A percentile compares a stretch with the other conserved stretches of the same genome.
phyloP scores from a whole-genome alignment of 1,284 basidiomycete genomes.

The Nidula niveotomentosa region DNA sequence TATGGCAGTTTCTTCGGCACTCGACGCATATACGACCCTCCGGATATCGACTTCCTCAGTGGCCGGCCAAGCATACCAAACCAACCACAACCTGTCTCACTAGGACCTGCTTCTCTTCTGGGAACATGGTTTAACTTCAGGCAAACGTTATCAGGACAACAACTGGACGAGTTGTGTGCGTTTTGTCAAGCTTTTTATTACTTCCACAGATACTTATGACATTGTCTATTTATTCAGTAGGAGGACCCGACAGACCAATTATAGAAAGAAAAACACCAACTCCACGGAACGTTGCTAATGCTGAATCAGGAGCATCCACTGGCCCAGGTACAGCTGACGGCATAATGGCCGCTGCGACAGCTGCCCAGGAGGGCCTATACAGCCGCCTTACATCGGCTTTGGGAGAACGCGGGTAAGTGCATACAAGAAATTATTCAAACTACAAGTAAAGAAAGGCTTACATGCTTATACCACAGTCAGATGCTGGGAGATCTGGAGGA shows the following conservation, averaged over 20 bases:
- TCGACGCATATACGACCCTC: conserved; percentile 45
- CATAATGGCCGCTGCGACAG: conserved; percentile 33
- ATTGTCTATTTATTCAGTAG: conserved; percentile 39
- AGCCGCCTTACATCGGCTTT: conserved; percentile 54
- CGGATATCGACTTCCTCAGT: conserved; percentile 48
- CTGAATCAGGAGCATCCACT: conserved; percentile 8
- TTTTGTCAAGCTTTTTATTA: conserved; percentile 10
- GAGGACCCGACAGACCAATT: conserved; percentile 59
- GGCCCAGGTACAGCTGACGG: conserved; percentile 14
- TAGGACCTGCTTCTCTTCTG: conserved; percentile 54
- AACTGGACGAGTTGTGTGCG: conserved; percentile 60
- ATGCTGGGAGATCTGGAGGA: conserved; percentile 60
- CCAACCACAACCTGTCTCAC: conserved; percentile 59
- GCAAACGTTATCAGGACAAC: conserved; percentile 49
- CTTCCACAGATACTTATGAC: not conserved
- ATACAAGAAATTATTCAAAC: not conserved
- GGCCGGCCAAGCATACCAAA: conserved; percentile 42
- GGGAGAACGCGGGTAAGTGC: conserved; percentile 57
- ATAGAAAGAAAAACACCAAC: conserved; percentile 18
- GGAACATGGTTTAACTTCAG: conserved; percentile 52
- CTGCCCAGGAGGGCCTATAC: conserved; percentile 40
- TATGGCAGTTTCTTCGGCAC: conserved; percentile 62
- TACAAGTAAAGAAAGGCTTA: not conserved
- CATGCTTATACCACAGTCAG: conserved; percentile 37
- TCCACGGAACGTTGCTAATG: conserved; percentile 9